Percentiles rank a stretch among this genome's conserved stretches.
phyloP scores from a whole-genome alignment of 495 filamentous ascomycete species.

The Aspergillus leporis region DNA sequence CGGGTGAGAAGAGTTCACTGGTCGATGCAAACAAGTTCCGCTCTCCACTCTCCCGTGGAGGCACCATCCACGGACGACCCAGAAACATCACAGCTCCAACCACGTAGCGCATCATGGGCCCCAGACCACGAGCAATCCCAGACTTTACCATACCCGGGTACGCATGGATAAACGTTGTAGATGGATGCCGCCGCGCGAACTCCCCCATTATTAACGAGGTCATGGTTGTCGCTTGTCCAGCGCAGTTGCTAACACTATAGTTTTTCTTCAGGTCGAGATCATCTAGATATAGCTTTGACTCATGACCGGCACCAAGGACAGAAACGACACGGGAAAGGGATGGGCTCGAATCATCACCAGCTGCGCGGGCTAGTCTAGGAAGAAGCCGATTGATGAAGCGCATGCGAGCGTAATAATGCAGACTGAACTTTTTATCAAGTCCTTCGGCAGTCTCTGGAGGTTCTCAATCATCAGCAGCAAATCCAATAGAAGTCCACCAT shows the following conservation, averaged over 20 bases:
- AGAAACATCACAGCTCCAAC: too few relatives aligned
- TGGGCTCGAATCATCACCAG: slow-evolving; percentile 15
- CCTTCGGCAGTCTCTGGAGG: slow-evolving; percentile 53
- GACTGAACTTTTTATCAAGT: slow-evolving; percentile 50
- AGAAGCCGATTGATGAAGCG: slow-evolving; percentile 61
- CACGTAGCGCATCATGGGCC: too few relatives aligned
- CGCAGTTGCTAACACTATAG: slow-evolving; percentile 25
- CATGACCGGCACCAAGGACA: slow-evolving; percentile 49
- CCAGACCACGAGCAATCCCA: too few relatives aligned
- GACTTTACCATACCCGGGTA: too few relatives aligned
- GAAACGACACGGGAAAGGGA: slow-evolving; percentile 53
- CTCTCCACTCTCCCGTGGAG: too few relatives aligned
- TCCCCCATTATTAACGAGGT: too few relatives aligned
- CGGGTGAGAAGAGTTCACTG: too few relatives aligned
- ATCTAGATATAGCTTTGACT: slow-evolving; percentile 43
- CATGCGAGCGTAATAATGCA: slow-evolving; percentile 59
- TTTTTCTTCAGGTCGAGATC: slow-evolving; percentile 40
- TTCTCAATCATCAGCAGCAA: neutral
- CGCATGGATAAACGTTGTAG: too few relatives aligned
- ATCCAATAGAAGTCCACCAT: too few relatives aligned
- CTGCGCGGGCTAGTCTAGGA: slow-evolving; percentile 49
- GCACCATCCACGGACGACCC: too few relatives aligned
- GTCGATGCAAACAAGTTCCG: too few relatives aligned
- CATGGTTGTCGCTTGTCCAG: slow-evolving; percentile 46
- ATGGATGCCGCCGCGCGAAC: too few relatives aligned